Base-by-base conservation (phyloP, 257 asterid genomes). In the Ilex aquifolium region DNA sequence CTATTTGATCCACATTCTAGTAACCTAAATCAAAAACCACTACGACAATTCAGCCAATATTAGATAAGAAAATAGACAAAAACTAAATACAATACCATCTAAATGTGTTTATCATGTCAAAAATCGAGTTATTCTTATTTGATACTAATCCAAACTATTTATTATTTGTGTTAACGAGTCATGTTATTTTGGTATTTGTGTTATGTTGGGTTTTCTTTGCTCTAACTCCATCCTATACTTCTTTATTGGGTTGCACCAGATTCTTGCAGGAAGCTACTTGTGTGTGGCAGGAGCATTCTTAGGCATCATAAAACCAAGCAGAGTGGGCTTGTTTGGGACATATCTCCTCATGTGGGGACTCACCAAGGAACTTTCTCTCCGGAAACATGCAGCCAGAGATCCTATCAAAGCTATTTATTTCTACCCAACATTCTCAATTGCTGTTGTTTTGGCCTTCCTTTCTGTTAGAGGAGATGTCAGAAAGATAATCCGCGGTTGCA, bases 181-280 rank as follows among this genome's bases (percentile, higher is more conserved):
- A 21, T 21, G 27, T 21, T 21, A 21, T 21, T 21, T 21, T 21
- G 27, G 27, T 21, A 1, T 21, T 21, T 1, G 1, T 21, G 27
- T 14, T 27, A n/a, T 51, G 16, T 31, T 30, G 21, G 5, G 16
- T 3, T 21, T 17, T 56, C 2, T 50, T 55, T 59, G 17, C 36
- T 42, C 50, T 31, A 56, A 21, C 27, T 21, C 27, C 27, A 21
- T n/a, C 27, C 9, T 6, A 29, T 14, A 29, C 10, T 13, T 52
- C 48, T 3, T 65, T 60, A 52, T 48, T 55, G 39, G 56, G 17
- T 9, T 6, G 29, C 10, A 48, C 5, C 81, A 84, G 95, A 82
- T 87, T 67, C 65, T 81, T 63, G 79, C 69, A 21, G 95, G 95
- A 52, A 77, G 92, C 73, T 84, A 79, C 73, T 70, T 87, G 15